These are phyloP conservation scores for Dendrocalamus sinicus DNA, from an alignment of 176 grass and related monocot genomes.

Conservation along the genomic window DNA sequence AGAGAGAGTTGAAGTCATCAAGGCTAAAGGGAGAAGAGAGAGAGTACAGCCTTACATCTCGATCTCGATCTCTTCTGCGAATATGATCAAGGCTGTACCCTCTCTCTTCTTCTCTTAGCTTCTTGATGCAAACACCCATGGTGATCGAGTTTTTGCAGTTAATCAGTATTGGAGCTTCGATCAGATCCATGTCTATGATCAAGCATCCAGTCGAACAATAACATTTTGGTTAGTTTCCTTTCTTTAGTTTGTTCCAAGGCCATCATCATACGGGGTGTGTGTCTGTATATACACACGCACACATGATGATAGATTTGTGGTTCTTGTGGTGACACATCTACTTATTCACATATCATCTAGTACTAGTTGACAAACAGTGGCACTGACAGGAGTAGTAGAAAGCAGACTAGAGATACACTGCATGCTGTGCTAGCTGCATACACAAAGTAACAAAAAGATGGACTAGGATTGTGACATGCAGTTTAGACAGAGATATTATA, in stretches of 20 bases:
- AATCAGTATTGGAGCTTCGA: background rate
- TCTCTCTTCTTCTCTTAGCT: constrained; percentile 61
- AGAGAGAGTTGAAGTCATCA: constrained; percentile 21
- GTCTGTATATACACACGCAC: no score
- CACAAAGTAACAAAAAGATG: background rate
- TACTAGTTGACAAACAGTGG: background rate
- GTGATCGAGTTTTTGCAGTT: background rate
- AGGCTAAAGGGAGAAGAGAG: constrained; percentile 59
- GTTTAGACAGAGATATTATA: background rate
- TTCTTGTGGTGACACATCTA: background rate
- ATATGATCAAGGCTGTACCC: constrained; percentile 51
- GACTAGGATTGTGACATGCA: background rate
- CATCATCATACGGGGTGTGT: background rate
- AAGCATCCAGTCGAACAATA: background rate
- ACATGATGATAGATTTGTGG: background rate
- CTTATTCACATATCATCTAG: background rate
- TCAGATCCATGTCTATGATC: background rate
- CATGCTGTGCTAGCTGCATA: background rate
- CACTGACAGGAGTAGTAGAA: background rate
- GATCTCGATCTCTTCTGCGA: background rate
- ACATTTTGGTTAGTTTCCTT: constrained; percentile 21
- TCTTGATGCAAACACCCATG: constrained; percentile 39
- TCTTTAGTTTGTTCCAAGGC: background rate
- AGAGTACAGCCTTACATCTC: constrained; percentile 53
- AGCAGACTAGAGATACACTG: background rate